phyloP scores from a whole-genome alignment of 2,329 filamentous ascomycete species.

The Epichloe gansuensis region DNA sequence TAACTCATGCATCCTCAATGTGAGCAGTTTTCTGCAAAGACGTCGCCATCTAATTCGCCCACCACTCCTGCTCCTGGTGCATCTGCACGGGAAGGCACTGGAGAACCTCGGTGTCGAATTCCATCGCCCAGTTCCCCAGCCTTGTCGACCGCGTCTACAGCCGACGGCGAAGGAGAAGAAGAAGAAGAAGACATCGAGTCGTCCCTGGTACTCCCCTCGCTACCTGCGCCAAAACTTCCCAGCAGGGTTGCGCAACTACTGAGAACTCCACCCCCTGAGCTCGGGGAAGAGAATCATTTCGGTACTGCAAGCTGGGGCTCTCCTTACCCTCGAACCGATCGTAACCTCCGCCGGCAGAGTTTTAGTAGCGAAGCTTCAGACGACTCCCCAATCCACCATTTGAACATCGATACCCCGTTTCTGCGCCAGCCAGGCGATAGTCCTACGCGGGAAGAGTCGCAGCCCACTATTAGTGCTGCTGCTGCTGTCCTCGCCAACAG shows the following conservation, averaged over 20 bases:
- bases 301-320: conserved; percentile 83
- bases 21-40: conserved; percentile 32
- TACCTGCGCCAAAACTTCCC: conserved; percentile 45
- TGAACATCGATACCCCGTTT: conserved; percentile 50
- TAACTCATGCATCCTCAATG: conserved; percentile 12
- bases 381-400: conserved; percentile 46
- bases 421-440: conserved; percentile 38
- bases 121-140: conserved; percentile 40
- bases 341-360: conserved; percentile 36
- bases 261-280: conserved; percentile 33
- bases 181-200: conserved; percentile 36
- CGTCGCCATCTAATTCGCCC: conserved; percentile 40
- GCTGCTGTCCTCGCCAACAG: conserved; percentile 52
- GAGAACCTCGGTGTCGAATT: conserved; percentile 23
- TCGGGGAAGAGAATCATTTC: conserved; percentile 29
- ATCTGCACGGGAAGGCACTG: conserved; percentile 43
- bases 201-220: conserved; percentile 45
- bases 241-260: conserved; percentile 41
- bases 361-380: conserved; percentile 47
- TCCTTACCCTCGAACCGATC: conserved; percentile 61
- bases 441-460: conserved; percentile 17
- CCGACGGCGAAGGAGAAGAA: conserved; percentile 39
- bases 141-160: conserved; percentile 49
- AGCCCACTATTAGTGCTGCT: conserved; percentile 34
- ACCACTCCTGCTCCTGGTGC: conserved; percentile 45